Percentiles rank a stretch among this genome's conserved stretches.
phyloP scores from a whole-genome alignment of 2,329 filamentous ascomycete species.

The Hysterium pulicare region DNA sequence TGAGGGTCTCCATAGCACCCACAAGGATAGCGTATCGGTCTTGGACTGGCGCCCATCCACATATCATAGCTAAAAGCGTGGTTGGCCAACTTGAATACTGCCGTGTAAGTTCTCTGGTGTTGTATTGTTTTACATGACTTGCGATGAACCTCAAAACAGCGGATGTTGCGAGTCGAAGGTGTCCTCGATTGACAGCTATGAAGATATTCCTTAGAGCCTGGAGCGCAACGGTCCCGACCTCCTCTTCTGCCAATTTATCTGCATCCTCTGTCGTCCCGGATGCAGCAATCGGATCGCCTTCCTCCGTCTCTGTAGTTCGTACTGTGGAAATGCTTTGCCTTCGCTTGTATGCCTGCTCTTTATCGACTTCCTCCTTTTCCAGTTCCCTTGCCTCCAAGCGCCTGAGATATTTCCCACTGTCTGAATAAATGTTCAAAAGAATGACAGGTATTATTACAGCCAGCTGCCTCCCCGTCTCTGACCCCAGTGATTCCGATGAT shows the following conservation, averaged over 20 bases:
- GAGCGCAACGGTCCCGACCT: constrained; percentile 78
- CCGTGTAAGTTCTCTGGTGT: constrained; percentile 33
- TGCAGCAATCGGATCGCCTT: constrained; percentile 64
- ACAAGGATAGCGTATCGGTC: constrained; percentile 89
- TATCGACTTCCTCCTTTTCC: constrained; percentile 65
- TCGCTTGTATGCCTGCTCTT: constrained; percentile 61
- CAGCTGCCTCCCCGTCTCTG: constrained; percentile 72
- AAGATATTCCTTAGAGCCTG: constrained; percentile 87
- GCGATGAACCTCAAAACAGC: constrained; percentile 72
- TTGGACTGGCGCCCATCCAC: constrained; percentile 88
- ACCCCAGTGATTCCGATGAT: constrained; percentile 72
- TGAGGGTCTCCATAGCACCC: constrained; percentile 72
- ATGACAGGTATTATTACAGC: constrained; percentile 78
- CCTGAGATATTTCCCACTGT: constrained; percentile 66
- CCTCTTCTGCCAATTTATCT: constrained; percentile 84
- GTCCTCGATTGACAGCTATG: constrained; percentile 72
- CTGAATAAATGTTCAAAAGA: constrained; percentile 79
- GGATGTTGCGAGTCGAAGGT: constrained; percentile 73
- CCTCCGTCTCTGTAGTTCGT: constrained; percentile 66
- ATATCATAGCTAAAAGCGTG: constrained; percentile 73
- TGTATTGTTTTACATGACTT: constrained; percentile 27
- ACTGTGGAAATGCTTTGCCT: constrained; percentile 79
- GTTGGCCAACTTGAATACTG: constrained; percentile 69
- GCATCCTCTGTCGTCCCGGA: constrained; percentile 80
- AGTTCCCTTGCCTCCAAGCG: constrained; percentile 65